Evolutionary conservation across 441 rosid species (phyloP).

Genomic region (Melastoma candidum): DNA sequence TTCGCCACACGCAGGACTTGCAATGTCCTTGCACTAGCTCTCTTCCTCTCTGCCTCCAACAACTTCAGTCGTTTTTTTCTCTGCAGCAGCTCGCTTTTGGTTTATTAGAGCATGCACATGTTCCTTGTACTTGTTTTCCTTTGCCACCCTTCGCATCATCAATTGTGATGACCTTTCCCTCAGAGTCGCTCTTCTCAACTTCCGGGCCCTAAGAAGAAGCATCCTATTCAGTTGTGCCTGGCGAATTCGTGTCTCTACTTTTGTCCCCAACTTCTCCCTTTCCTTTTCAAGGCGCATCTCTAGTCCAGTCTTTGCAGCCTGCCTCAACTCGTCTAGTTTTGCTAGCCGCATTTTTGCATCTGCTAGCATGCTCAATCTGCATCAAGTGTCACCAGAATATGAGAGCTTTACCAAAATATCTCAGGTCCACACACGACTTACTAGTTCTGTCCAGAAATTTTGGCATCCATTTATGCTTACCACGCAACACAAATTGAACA

Average conservation of each 20-base stretch:
- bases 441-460: too few species aligned
- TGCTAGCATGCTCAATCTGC: conserved; percentile 69
- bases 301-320: conserved; percentile 81
- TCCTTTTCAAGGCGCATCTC: conserved; percentile 71
- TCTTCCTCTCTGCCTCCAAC: conserved; percentile 86
- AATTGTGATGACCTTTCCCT: conserved; percentile 89
- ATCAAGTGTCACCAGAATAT: background rate
- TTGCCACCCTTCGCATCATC: conserved; percentile 59
- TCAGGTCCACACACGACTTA: too few species aligned
- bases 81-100: conserved; percentile 91
- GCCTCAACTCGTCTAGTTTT: conserved; percentile 79
- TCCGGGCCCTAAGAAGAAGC: conserved; percentile 75
- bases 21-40: conserved; percentile 67
- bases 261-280: conserved; percentile 74
- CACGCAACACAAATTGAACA: too few species aligned
- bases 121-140: conserved; percentile 91
- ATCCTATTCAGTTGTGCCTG: conserved; percentile 88
- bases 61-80: conserved; percentile 79
- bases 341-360: conserved; percentile 80
- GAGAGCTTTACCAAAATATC: too few species aligned
- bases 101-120: conserved; percentile 69
- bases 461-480: too few species aligned
- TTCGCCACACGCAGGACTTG: conserved; percentile 70
- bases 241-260: conserved; percentile 71
- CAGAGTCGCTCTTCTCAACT: conserved; percentile 58